Percentiles rank a stretch among this genome's conserved stretches.
These are phyloP conservation scores for Phytophthora vignae DNA, from an alignment of 352 stramenopile species.

Conservation along the genomic window DNA sequence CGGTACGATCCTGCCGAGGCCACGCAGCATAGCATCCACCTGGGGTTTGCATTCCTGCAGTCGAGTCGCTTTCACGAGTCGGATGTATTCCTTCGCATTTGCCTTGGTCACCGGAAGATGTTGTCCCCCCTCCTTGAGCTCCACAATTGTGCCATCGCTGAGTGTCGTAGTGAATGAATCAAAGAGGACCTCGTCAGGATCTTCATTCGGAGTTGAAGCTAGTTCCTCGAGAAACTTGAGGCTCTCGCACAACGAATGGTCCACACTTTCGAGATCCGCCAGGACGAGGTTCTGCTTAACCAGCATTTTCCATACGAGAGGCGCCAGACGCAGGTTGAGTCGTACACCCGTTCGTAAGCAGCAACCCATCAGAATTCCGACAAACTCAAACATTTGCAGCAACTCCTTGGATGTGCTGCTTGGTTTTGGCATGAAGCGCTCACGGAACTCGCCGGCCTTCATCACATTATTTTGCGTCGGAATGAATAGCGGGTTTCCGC, in stretches of 20 bases:
- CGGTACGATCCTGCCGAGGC: slow-evolving; percentile 75
- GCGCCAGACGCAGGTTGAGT: slow-evolving; percentile 74
- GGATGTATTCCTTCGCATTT: slow-evolving; percentile 80
- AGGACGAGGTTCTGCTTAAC: slow-evolving; percentile 75
- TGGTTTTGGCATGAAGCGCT: slow-evolving; percentile 69
- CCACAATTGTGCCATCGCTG: slow-evolving; percentile 70
- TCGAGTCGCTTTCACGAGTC: slow-evolving; percentile 63
- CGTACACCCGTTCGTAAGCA: slow-evolving; percentile 80
- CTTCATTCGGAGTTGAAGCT: slow-evolving; percentile 13
- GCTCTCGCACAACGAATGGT: slow-evolving; percentile 64
- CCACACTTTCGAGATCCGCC: slow-evolving; percentile 69
- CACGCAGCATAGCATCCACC: slow-evolving; percentile 76
- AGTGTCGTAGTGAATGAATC: slow-evolving; percentile 80
- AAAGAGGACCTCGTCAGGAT: slow-evolving; percentile 49
- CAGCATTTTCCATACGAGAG: slow-evolving; percentile 83
- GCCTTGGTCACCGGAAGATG: slow-evolving; percentile 67
- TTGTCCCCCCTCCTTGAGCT: slow-evolving; percentile 60
- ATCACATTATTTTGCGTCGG: slow-evolving; percentile 77
- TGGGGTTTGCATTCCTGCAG: slow-evolving; percentile 81
- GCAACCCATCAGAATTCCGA: slow-evolving; percentile 80
- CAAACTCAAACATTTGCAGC: slow-evolving; percentile 82
- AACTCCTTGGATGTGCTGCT: slow-evolving; percentile 63
- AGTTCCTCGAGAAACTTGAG: slow-evolving; percentile 55
- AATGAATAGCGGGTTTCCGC: slow-evolving; percentile 63
- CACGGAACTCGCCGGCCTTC: slow-evolving; percentile 77